These are phyloP conservation scores for Saprolegnia diclina DNA, from an alignment of 352 stramenopile species.

Conservation along the genomic window DNA sequence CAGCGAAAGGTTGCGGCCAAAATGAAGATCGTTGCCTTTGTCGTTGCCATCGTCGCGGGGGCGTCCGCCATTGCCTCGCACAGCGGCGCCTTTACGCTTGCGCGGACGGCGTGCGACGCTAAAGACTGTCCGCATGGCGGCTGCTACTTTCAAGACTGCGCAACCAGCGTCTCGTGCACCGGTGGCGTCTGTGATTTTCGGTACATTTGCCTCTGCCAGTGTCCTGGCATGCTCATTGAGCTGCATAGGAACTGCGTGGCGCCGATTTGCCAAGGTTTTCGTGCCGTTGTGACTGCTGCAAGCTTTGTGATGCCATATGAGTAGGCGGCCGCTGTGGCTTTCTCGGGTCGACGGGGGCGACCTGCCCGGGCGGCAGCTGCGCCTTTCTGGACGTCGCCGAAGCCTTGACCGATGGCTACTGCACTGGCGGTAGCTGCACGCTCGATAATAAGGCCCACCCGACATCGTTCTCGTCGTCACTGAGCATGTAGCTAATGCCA, in stretches of 20 bases:
- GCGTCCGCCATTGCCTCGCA: background rate
- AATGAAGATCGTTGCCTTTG: background rate
- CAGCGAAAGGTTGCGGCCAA: too few species aligned
- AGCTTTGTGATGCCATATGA: background rate
- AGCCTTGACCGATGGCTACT: constrained; percentile 51
- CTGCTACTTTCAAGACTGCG: constrained; percentile 52
- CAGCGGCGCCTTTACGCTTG: background rate
- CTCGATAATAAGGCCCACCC: constrained; percentile 44
- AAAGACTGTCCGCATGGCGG: constrained; percentile 38
- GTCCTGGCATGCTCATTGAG: too few species aligned
- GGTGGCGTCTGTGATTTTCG: constrained; percentile 55
- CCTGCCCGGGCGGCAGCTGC: constrained; percentile 48
- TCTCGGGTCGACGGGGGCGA: constrained; percentile 33
- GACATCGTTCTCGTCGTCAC: constrained; percentile 34
- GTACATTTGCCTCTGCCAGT: constrained; percentile 28
- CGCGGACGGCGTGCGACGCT: constrained; percentile 36
- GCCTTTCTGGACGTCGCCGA: constrained; percentile 41
- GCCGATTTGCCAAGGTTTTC: constrained; percentile 37
- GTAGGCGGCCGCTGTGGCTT: constrained; percentile 44
- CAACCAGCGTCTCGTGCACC: constrained; percentile 36
- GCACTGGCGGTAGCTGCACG: constrained; percentile 43
- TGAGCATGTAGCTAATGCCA: constrained; percentile 56
- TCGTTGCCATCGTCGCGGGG: background rate
- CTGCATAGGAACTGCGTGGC: constrained; percentile 42
- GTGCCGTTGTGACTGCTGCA: background rate